A percentile compares a stretch with the other conserved stretches of the same genome.
phyloP scores from a whole-genome alignment of 2,329 filamentous ascomycete genomes.

The Byssothecium circinans region DNA sequence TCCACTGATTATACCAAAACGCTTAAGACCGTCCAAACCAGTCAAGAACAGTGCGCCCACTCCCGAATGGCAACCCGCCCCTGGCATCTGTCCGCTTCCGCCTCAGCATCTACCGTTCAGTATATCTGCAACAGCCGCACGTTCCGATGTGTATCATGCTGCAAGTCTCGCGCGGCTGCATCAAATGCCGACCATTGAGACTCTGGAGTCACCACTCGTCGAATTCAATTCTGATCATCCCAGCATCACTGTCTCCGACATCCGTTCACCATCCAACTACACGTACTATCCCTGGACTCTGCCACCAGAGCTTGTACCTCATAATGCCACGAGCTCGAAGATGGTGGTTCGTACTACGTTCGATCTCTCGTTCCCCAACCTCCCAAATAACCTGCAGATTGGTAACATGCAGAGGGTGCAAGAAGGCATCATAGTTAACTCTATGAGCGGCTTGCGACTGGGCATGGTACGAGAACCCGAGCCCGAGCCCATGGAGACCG shows the following conservation, averaged over 20 bases:
- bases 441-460: conserved; percentile 62
- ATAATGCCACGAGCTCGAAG: conserved; percentile 73
- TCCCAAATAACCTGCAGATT: conserved; percentile 53
- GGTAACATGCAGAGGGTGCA: conserved; percentile 59
- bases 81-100: conserved; percentile 67
- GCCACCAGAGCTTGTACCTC: conserved; percentile 71
- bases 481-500: conserved; percentile 43
- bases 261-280: conserved; percentile 69
- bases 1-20: conserved; percentile 76
- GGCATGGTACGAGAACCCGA: conserved; percentile 67
- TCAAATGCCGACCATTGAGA: conserved; percentile 63
- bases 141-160: conserved; percentile 83
- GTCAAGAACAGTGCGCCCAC: conserved; percentile 1
- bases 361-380: conserved; percentile 65
- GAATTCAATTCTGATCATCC: conserved; percentile 58
- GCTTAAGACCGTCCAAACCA: conserved; percentile 27
- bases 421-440: conserved; percentile 63
- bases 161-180: conserved; percentile 82
- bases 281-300: conserved; percentile 94
- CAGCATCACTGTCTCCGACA: conserved; percentile 57
- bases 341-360: conserved; percentile 73
- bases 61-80: conserved; percentile 19
- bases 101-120: conserved; percentile 64
- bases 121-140: conserved; percentile 76
- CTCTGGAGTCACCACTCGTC: conserved; percentile 60